Base-by-base conservation (phyloP, 2,329 filamentous ascomycete genomes). In the Pleoardoris graminearum region DNA sequence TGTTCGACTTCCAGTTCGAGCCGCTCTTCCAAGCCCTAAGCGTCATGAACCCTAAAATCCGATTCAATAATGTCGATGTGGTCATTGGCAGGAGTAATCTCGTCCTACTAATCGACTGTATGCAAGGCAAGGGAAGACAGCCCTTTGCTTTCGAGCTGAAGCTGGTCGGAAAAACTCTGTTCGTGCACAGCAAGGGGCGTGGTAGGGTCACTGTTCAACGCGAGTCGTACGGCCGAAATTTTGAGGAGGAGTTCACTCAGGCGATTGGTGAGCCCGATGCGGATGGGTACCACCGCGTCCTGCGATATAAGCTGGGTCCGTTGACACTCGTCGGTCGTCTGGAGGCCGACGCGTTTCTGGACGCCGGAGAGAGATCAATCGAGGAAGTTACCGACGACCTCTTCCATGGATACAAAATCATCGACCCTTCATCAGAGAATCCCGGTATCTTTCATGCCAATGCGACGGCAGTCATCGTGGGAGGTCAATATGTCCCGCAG, bases 21-120 rank as follows among this genome's bases (percentile, higher is more conserved):
- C 50, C 53, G 11, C n/a, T 48, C 8, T 49, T 58, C 35, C 53
- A 58, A 23, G 53, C 55, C 10, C 16, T 58, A 17, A 39, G 46
- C 3, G 22, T 51, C 2, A 55, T 58, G 52, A 55, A 32, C 17
- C 52, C 51, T 5, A 17, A 43, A 11, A 22, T 32, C 10, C 19
- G 41, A 4, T 42, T 48, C 7, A 37, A 48, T 30, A 42, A 54
- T 17, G 43, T 54, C 1, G 48, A 51, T 11, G 16, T 54, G 14
- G 48, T 54, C 35, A 42, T 37, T 1, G 43, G 50, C 12, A 44
- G 48, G 12, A 47, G 21, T 3, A 43, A 23, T 7, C 27, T 51
- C 16, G 32, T 37, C 1, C 35, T n/a, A 14, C n/a, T 54, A 3
- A 17, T 36, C 11, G 29, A 37, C 11, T 51, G n/a, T 12, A 16